Base-by-base conservation (phyloP, 1,284 basidiomycete genomes). In the Boletus smithii region DNA sequence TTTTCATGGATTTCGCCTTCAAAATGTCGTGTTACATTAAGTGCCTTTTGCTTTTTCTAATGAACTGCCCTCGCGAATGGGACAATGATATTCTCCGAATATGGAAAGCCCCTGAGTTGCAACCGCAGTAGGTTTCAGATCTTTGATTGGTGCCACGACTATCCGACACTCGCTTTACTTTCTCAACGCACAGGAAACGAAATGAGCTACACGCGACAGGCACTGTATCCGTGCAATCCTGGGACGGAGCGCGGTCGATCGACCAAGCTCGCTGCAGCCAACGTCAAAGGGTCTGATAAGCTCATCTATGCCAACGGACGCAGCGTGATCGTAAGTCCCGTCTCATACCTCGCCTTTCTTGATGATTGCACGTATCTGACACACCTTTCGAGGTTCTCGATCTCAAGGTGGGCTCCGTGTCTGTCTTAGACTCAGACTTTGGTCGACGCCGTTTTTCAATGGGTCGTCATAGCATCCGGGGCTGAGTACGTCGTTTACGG, bases 281-380 rank as follows among this genome's bases (percentile, higher is more conserved):
- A 91, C 57, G 44, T 61, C 46, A 65, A 60, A 42, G 59, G 59
- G 20, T 59, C 59, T 13, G 86, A 89, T 65, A 93, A 88, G 72
- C 72, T 97, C 49, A 77, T 91, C 29, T 97, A 97, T 63, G 79
- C 86, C 2, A 93, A 91, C 62, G 92, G 91, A 34, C 83, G 87
- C 65, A 83, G 83, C 20, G 85, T 97, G 41, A 83, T 95, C 58
- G 91, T 94, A 62, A 60, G 91, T 76, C 6, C 22, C 23, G 6
- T 35, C 32, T 18, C 37, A 20, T 49, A 30, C 20, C 29, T 31
- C 39, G 24, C 45, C 2, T 29, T 27, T 16, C 11, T 9, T 14
- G 2, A 24, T 4, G 0, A 30, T 34, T 8, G 8, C n/a, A 20
- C 11, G 10, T 17, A 36, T 46, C 47, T 58, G 10, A 56, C 24